Percentiles rank a stretch among this genome's conserved stretches.
Evolutionary conservation across 1,284 basidiomycete genomes (phyloP).

Genomic region (Farysia itapuensis): DNA sequence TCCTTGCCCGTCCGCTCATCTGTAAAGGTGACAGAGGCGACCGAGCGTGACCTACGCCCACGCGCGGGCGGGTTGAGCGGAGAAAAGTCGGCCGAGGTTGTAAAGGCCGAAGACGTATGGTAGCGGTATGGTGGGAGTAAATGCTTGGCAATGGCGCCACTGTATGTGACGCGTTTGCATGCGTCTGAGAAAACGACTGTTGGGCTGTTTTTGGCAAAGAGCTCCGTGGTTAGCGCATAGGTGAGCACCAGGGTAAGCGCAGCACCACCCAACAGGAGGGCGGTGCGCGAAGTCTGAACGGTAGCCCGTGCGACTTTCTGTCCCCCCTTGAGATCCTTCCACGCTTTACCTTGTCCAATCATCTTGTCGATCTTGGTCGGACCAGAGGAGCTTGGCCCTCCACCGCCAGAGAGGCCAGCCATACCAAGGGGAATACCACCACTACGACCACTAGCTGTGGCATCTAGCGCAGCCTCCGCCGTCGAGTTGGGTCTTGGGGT

Average conservation of each 20-base stretch:
- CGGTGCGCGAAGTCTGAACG: constrained; percentile 71
- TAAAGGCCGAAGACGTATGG: constrained; percentile 30
- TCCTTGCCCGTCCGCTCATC: constrained; percentile 40
- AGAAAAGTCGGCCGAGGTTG: constrained; percentile 31
- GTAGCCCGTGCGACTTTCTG: constrained; percentile 85
- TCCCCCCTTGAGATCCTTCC: constrained; percentile 76
- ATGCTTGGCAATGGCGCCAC: constrained; percentile 62
- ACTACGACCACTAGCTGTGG: constrained; percentile 8
- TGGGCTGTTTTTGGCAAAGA: constrained; percentile 89
- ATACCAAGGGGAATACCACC: constrained; percentile 26
- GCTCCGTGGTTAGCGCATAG: constrained; percentile 80
- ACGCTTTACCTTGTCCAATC: constrained; percentile 62
- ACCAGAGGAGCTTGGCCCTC: constrained; percentile 5
- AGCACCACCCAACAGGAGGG: constrained; percentile 77
- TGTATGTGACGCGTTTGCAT: constrained; percentile 78
- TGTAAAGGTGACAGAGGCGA: constrained; percentile 24
- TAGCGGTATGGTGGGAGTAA: constrained; percentile 49
- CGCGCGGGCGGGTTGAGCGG: constrained; percentile 42
- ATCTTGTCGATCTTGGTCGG: constrained; percentile 26
- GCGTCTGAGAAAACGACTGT: constrained; percentile 84
- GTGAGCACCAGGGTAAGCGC: constrained; percentile 66
- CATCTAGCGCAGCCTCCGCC: constrained; percentile 33
- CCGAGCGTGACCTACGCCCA: constrained; percentile 31
- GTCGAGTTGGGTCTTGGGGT: constrained; percentile 28
- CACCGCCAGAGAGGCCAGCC: constrained; percentile 15